Percentiles rank a stretch among this genome's conserved stretches.
Conservation (phyloP, 2,329 filamentous ascomycete genomes). For the Trichoderma cornu-damae region DNA sequence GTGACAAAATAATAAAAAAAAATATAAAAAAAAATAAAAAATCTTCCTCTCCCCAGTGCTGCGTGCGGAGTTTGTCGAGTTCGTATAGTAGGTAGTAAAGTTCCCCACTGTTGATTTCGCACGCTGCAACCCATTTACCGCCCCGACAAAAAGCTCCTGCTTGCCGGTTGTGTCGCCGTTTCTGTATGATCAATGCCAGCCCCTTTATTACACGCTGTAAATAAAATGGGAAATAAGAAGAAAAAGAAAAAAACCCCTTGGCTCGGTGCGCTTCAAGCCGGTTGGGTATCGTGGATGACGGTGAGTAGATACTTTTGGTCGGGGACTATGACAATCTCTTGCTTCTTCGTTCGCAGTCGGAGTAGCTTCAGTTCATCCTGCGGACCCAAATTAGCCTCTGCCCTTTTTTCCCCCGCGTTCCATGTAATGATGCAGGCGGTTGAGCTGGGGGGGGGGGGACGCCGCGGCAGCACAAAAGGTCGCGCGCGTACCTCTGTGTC, state of each 20-base stretch:
- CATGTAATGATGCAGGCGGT: not conserved
- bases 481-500: slow-evolving; percentile 56
- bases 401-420: not conserved
- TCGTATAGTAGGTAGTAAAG: too few species aligned
- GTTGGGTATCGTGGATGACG: slow-evolving; percentile 71
- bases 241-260: not conserved
- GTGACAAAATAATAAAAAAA: too few species aligned
- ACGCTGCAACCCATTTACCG: slow-evolving; percentile 3
- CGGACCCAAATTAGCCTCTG: not conserved
- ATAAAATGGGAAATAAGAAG: not conserved
- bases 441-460: not conserved
- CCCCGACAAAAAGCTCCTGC: not conserved
- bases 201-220: not conserved
- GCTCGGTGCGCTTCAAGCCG: not conserved
- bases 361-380: slow-evolving; percentile 73
- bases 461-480: not conserved
- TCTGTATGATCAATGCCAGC: not conserved
- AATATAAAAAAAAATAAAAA: too few species aligned
- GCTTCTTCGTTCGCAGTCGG: slow-evolving; percentile 74
- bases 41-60: not conserved
- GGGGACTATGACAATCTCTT: slow-evolving; percentile 78
- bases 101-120: not conserved
- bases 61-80: not conserved
- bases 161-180: not conserved
- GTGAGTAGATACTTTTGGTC: slow-evolving; percentile 74